phyloP scores from a whole-genome alignment of 495 filamentous ascomycete genomes.

The Penicillium riverlandense region DNA sequence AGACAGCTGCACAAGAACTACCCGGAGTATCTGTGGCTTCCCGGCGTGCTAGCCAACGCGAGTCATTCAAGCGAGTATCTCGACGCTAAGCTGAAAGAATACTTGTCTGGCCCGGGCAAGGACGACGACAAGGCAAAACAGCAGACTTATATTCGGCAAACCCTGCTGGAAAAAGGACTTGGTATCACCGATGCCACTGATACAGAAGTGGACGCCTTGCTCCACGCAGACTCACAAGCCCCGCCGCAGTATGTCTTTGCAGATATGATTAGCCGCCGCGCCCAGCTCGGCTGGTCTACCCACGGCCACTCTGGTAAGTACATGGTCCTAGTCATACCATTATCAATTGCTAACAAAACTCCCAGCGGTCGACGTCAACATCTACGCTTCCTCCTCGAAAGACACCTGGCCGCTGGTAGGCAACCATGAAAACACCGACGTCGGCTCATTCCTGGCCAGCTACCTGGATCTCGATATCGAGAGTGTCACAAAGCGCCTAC shows the following conservation, averaged over 20 bases:
- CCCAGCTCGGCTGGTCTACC: conserved; percentile 87
- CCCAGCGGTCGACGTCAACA: conserved; percentile 76
- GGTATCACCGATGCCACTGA: conserved; percentile 69
- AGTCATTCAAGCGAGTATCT: conserved; percentile 71
- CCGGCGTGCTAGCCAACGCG: conserved; percentile 70
- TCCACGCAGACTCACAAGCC: conserved; percentile 39
- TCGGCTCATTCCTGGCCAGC: conserved; percentile 70
- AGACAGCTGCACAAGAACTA: conserved; percentile 62
- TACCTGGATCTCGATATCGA: conserved; percentile 79
- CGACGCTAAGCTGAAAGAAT: conserved; percentile 46
- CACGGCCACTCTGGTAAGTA: conserved; percentile 70
- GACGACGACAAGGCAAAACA: conserved; percentile 15
- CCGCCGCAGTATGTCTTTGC: conserved; percentile 58
- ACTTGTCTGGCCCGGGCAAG: conserved; percentile 33
- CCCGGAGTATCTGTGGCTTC: conserved; percentile 83
- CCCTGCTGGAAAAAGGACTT: conserved; percentile 57
- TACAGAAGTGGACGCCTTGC: conserved; percentile 59
- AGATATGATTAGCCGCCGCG: conserved; percentile 75
- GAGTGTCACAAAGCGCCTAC: conserved; percentile 65
- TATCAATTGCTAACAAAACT: conserved; percentile 7
- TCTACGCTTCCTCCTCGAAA: conserved; percentile 60
- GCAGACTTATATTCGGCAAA: conserved; percentile 48
- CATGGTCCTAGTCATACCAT: neutral
- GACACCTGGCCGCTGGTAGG: conserved; percentile 52
- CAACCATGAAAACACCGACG: conserved; percentile 92